phyloP scores from a whole-genome alignment of 2,329 filamentous ascomycete species.

The Sordariomycetes sp. region DNA sequence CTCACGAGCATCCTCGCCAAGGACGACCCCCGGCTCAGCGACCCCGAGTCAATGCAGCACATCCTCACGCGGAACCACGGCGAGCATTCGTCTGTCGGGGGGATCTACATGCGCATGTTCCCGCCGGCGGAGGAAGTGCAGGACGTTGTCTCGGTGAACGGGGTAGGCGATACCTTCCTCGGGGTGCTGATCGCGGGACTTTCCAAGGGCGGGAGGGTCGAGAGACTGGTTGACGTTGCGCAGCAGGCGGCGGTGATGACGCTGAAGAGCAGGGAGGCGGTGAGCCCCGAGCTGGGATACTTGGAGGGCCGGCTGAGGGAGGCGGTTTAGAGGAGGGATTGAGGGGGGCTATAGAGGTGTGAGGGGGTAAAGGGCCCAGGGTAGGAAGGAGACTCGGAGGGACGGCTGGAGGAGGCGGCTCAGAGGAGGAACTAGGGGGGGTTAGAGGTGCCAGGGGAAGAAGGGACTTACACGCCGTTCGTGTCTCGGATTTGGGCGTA shows the following conservation, averaged over 20 bases:
- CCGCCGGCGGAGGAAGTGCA: slow-evolving; percentile 55
- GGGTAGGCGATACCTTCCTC: slow-evolving; percentile 86
- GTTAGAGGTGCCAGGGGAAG: too few species aligned
- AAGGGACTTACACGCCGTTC: too few species aligned
- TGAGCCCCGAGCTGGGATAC: slow-evolving; percentile 46
- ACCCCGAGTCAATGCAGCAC: slow-evolving; percentile 53
- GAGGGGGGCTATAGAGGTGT: background rate
- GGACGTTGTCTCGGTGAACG: slow-evolving; percentile 82
- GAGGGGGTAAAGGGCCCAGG: too few species aligned
- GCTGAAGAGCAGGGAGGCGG: slow-evolving; percentile 63
- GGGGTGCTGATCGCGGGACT: slow-evolving; percentile 76
- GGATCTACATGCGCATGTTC: slow-evolving; percentile 72
- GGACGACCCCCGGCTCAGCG: slow-evolving; percentile 57
- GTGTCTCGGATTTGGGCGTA: too few species aligned
- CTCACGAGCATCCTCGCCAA: slow-evolving; percentile 59
- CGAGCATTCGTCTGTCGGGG: slow-evolving; percentile 48
- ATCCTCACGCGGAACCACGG: slow-evolving; percentile 56
- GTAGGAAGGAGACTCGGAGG: slow-evolving; percentile 31
- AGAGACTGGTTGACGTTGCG: slow-evolving; percentile 64
- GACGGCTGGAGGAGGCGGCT: slow-evolving; percentile 19
- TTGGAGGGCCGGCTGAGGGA: slow-evolving; percentile 28
- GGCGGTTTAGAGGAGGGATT: slow-evolving; percentile 8
- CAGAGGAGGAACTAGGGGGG: background rate
- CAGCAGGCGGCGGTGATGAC: slow-evolving; percentile 75
- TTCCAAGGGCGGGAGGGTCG: slow-evolving; percentile 42